Conservation (phyloP, 768 basidiomycete genomes). For the Naganishia kalamii region DNA sequence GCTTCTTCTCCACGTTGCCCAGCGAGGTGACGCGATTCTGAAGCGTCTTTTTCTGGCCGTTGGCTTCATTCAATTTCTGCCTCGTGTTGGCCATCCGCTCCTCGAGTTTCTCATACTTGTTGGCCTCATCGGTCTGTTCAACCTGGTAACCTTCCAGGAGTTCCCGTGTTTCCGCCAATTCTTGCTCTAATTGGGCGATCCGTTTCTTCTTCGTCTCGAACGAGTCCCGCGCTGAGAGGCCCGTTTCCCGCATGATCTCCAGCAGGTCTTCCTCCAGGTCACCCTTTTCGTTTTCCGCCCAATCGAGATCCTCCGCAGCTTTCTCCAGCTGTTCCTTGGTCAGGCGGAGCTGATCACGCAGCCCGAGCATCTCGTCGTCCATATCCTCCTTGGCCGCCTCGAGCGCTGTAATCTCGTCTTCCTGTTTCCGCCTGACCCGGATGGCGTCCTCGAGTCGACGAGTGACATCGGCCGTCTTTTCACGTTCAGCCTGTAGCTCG, state of each 20-base stretch:
- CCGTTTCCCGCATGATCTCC: background rate
- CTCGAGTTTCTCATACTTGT: background rate
- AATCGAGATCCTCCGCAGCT: too few relatives aligned
- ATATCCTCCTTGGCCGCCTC: background rate
- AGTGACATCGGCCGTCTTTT: background rate
- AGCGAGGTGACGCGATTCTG: background rate
- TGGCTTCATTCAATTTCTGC: background rate
- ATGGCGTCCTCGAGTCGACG: background rate
- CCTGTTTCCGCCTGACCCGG: background rate
- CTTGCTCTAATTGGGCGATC: background rate
- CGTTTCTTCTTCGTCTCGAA: background rate
- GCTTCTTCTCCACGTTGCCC: background rate
- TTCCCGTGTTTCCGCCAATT: background rate
- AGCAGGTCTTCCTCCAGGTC: background rate
- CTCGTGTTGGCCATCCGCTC: background rate
- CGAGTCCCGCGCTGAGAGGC: background rate
- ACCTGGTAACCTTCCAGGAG: background rate
- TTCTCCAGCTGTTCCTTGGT: too few relatives aligned
- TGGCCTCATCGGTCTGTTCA: background rate
- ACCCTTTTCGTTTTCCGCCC: background rate
- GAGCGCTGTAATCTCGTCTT: background rate
- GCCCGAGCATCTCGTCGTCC: constrained; percentile 1
- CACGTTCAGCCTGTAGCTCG: background rate
- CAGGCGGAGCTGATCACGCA: background rate
- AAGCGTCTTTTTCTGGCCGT: background rate